These are phyloP conservation scores for Arthrobotrys sphaeroides DNA, from an alignment of 2,329 filamentous ascomycete genomes.

Conservation along the genomic window DNA sequence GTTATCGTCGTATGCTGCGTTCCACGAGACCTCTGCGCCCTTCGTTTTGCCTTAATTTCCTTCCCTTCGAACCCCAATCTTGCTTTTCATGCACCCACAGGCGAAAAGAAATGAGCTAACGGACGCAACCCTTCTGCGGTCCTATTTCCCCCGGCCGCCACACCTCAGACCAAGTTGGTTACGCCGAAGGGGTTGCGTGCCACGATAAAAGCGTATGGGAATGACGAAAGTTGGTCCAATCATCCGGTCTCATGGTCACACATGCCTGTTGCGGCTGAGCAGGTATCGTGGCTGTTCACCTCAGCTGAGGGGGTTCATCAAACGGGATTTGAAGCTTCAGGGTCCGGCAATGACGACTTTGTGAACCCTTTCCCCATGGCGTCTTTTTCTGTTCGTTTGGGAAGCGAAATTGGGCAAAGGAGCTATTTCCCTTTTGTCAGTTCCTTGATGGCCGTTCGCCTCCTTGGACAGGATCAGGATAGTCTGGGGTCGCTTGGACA, in stretches of 20 bases:
- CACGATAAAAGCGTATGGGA: constrained; percentile 7
- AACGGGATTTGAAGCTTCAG: neutral
- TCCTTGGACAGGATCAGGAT: no score
- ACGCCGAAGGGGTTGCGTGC: constrained; percentile 16
- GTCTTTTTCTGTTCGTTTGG: neutral
- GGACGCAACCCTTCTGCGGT: neutral
- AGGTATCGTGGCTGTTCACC: constrained; percentile 30
- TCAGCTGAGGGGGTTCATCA: constrained; percentile 21
- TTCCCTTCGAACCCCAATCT: neutral
- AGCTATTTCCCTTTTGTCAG: neutral
- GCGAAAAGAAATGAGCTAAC: neutral
- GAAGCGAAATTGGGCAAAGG: neutral
- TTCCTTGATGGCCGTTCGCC: neutral
- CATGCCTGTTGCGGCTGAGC: constrained; percentile 45
- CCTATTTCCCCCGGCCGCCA: constrained; percentile 14
- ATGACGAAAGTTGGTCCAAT: constrained; percentile 38
- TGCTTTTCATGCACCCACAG: constrained; percentile 13
- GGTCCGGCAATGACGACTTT: neutral
- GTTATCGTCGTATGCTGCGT: constrained; percentile 16
- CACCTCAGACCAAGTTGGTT: constrained; percentile 17
- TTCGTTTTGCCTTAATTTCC: neutral
- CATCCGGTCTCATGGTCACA: constrained; percentile 35
- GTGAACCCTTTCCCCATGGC: neutral
- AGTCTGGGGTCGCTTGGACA: no score
- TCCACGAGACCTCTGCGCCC: neutral